Percentiles rank a stretch among this genome's conserved stretches.
phyloP scores from a whole-genome alignment of 495 filamentous ascomycete genomes.

The Penicillium coprophilum region DNA sequence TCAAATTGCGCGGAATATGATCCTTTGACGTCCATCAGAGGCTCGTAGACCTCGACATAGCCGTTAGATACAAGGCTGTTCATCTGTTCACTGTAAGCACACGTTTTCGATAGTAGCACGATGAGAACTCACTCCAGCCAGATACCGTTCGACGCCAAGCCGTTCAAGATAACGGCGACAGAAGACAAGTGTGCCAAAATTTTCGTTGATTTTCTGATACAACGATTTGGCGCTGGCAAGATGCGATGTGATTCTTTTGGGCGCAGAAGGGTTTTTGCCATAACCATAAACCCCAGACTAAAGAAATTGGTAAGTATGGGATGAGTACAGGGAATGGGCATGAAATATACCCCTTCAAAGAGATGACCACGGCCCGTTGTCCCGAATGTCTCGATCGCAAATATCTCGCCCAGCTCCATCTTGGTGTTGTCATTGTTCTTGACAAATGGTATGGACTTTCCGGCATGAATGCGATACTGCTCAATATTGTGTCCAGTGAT shows the following conservation, averaged over 20 bases:
- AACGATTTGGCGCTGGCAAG: conserved; percentile 59
- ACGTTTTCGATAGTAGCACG: background rate
- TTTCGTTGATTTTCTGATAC: conserved; percentile 60
- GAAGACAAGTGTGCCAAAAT: conserved; percentile 63
- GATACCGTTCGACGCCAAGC: conserved; percentile 59
- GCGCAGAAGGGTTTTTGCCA: conserved; percentile 52
- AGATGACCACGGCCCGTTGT: conserved; percentile 55
- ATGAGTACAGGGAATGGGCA: background rate
- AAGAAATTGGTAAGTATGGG: conserved; percentile 13
- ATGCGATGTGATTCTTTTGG: conserved; percentile 46
- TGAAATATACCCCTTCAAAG: conserved; percentile 42
- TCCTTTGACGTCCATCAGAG: conserved; percentile 54
- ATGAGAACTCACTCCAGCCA: conserved; percentile 51
- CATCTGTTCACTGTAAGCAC: conserved; percentile 35
- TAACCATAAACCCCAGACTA: conserved; percentile 48
- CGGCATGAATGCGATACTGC: conserved; percentile 59
- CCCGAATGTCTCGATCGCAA: conserved; percentile 67
- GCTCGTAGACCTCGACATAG: conserved; percentile 53
- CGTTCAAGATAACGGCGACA: conserved; percentile 64
- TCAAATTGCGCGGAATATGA: conserved; percentile 63
- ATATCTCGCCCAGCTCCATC: conserved; percentile 67
- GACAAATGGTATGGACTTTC: conserved; percentile 61
- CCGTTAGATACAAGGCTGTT: conserved; percentile 53
- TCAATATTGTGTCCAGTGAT: conserved; percentile 61
- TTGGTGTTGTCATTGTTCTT: conserved; percentile 58